Evolutionary conservation across 1,284 basidiomycete species (phyloP).

Genomic region (Ustilago sp.): DNA sequence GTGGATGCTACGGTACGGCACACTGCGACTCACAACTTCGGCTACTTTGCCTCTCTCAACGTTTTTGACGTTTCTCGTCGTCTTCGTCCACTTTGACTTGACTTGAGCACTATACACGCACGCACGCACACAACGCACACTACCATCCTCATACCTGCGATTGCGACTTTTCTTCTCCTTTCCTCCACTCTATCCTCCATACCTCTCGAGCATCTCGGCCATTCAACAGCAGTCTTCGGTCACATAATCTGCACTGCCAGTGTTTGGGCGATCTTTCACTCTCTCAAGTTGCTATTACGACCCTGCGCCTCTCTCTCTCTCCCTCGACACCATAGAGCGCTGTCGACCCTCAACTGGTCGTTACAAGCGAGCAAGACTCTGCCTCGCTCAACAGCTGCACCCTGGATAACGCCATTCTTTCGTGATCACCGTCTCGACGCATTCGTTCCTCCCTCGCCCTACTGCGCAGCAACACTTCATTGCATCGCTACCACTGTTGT

Average conservation of each 20-base stretch:
- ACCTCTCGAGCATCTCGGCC: neutral
- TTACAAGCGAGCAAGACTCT: constrained; percentile 13
- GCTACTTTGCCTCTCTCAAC: neutral
- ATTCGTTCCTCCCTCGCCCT: constrained; percentile 11
- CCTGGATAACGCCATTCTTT: constrained; percentile 46
- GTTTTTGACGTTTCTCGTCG: neutral
- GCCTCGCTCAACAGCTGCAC: constrained; percentile 11
- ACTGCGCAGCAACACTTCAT: neutral
- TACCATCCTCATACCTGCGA: neutral
- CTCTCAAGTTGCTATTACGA: neutral
- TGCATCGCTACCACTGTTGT: constrained; percentile 1
- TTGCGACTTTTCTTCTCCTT: neutral
- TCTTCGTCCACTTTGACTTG: neutral
- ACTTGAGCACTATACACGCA: neutral
- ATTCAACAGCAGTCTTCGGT: neutral
- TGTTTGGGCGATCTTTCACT: neutral
- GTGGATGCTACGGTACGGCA: neutral
- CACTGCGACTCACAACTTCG: neutral
- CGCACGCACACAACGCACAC: neutral
- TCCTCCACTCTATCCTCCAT: neutral
- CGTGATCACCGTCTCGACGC: constrained; percentile 27
- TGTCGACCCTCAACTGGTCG: constrained; percentile 26
- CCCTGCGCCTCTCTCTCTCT: neutral
- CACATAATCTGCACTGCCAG: neutral
- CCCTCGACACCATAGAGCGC: neutral